Base-by-base conservation (phyloP, 2,329 filamentous ascomycete genomes). In the Phyllosticta citriasiana region DNA sequence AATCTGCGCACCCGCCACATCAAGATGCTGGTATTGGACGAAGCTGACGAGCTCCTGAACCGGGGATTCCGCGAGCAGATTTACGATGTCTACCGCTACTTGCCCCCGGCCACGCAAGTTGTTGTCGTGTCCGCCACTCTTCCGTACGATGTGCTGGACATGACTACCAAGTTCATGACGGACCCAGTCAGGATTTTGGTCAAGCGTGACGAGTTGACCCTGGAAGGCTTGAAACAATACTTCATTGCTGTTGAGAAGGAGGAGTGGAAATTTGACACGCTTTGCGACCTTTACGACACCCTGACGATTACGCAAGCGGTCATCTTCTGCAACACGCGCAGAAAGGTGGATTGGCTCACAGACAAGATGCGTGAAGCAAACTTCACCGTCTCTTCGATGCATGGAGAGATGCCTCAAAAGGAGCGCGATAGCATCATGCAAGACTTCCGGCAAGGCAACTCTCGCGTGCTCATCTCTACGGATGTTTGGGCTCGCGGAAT, bases 121-220 rank as follows among this genome's bases (percentile, higher is more conserved):
- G 94, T 97, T 2, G 91, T 99, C 27, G 91, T 99, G 67, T 96
- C 91, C 59, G 94, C 94, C 65, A 99, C 94, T 3, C 86, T 99
- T 35, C 94, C 94, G 54, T 95, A 97, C 80, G 94, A 99, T 72
- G 94, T 99, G 22, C 84, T 99, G 59, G 93, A 97, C 76, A 96
- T 99, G 89, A 99, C 94, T 33, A 97, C 93, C 67, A 97, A 97
- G 77, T 99, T 99, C 83, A 99, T 99, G 94, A 96, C 91, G 26
- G 93, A 97, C 70, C 93, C 93, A 0, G 93, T 97, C 54, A 88
- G 93, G 66, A 96, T 97, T 71, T 83, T 97, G 26, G 93, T 97
- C 74, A 97, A 97, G 85, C 92, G 92, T 87, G 94, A 97, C 76
- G 94, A 99, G 75, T 79, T 99, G 80, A 99, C 94, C 2, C 85